Conservation (phyloP, 75 land plant genomes). For the Gnetum montanum region DNA sequence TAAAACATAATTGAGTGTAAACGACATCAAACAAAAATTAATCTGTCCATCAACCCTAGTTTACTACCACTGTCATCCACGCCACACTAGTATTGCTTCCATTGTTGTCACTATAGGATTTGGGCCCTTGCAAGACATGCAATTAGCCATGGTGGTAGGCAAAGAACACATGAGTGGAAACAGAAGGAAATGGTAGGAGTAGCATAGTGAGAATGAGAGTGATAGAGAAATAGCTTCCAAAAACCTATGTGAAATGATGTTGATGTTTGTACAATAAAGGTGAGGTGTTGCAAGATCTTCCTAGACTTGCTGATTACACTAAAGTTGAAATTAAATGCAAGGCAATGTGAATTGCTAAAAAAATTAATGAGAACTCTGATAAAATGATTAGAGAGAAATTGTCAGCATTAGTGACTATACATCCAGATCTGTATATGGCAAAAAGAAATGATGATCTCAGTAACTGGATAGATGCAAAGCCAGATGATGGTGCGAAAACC, state of each 20-base stretch:
- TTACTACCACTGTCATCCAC: too few species aligned
- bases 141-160: too few species aligned
- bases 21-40: too few species aligned
- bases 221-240: too few species aligned
- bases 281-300: constrained; percentile 60
- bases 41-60: too few species aligned
- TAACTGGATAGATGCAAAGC: constrained; percentile 15
- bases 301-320: constrained; percentile 75
- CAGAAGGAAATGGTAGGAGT: too few species aligned
- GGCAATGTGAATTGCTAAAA: constrained; percentile 21
- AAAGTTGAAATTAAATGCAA: constrained; percentile 32
- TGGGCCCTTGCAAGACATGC: too few species aligned
- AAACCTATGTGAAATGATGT: background rate
- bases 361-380: constrained; percentile 10
- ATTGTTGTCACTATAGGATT: too few species aligned
- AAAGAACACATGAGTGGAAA: too few species aligned
- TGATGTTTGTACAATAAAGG: constrained; percentile 36
- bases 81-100: too few species aligned
- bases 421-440: constrained; percentile 32
- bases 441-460: background rate
- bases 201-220: too few species aligned
- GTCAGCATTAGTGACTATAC: constrained; percentile 42
- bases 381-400: constrained; percentile 25
- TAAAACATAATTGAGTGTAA: too few species aligned
- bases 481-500: constrained; percentile 62